phyloP scores from a whole-genome alignment of 768 basidiomycete species.

The Botryobasidium botryosum region DNA sequence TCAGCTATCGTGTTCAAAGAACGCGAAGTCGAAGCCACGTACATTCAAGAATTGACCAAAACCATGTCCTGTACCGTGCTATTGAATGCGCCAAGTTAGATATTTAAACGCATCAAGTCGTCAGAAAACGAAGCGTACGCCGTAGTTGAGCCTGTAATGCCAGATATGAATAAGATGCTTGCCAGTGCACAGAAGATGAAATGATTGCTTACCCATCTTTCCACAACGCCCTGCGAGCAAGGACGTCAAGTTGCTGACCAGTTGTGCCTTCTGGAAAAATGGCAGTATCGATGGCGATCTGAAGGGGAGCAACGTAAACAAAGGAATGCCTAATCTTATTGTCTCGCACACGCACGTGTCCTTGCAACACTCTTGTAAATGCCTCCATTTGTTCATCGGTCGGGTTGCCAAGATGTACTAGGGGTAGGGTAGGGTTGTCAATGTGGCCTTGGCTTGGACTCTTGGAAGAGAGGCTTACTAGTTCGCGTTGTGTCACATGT shows the following conservation, averaged over 20 bases:
- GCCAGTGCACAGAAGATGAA: not conserved
- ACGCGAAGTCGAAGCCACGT: no score
- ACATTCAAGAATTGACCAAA: conserved; percentile 60
- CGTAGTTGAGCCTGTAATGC: conserved; percentile 18
- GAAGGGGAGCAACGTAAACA: conserved; percentile 5
- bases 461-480: no score
- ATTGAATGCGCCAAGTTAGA: not conserved
- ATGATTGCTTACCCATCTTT: conserved; percentile 36
- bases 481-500: conserved; percentile 42
- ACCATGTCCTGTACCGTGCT: conserved; percentile 89
- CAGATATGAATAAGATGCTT: no score
- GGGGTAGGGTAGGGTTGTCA: no score
- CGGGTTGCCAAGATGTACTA: conserved; percentile 70
- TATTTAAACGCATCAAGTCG: not conserved
- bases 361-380: conserved; percentile 88
- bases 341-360: conserved; percentile 40
- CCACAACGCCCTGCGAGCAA: conserved; percentile 81
- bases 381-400: conserved; percentile 77
- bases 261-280: conserved; percentile 85
- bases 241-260: conserved; percentile 66
- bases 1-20: not conserved
- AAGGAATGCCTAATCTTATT: not conserved
- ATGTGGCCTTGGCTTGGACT: no score
- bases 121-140: conserved; percentile 5
- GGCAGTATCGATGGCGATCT: conserved; percentile 84